Evolutionary conservation across 768 basidiomycete species (phyloP).

Genomic region (Russula emetica): DNA sequence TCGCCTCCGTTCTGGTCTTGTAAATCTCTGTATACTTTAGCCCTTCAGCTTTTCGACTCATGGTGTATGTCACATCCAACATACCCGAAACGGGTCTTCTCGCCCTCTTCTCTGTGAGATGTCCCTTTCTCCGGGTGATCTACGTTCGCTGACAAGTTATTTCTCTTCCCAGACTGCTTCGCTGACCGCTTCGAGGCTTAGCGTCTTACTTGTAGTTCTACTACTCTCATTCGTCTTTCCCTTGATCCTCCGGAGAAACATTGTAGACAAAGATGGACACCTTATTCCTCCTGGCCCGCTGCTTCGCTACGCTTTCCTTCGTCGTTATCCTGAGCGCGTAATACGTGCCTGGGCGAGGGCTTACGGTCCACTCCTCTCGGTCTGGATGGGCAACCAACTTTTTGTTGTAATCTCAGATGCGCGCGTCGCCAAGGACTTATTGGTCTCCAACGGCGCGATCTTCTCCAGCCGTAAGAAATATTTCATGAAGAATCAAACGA

Average conservation of each 20-base stretch:
- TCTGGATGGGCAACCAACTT: slow-evolving; percentile 48
- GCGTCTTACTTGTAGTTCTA: slow-evolving; percentile 11
- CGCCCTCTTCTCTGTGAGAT: slow-evolving; percentile 12
- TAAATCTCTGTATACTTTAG: slow-evolving; percentile 17
- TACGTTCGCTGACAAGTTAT: slow-evolving; percentile 1
- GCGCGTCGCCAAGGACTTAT: slow-evolving; percentile 41
- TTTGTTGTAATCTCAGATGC: slow-evolving; percentile 46
- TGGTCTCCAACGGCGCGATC: slow-evolving; percentile 43
- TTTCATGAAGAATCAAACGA: slow-evolving; percentile 45
- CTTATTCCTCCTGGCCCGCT: slow-evolving; percentile 32
- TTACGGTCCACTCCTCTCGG: slow-evolving; percentile 43
- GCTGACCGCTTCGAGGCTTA: not conserved
- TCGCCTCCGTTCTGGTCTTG: not conserved
- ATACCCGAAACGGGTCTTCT: slow-evolving; percentile 7
- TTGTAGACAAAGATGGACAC: slow-evolving; percentile 30
- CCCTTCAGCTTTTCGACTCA: not conserved
- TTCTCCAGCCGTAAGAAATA: slow-evolving; percentile 46
- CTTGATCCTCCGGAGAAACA: slow-evolving; percentile 28
- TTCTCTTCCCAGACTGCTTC: not conserved
- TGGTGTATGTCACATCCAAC: slow-evolving; percentile 8
- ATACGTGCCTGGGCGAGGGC: slow-evolving; percentile 42
- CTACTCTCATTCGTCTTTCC: slow-evolving; percentile 21
- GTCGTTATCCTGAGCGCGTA: slow-evolving; percentile 42
- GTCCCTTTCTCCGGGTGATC: not conserved
- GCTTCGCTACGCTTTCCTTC: slow-evolving; percentile 39